Base-by-base conservation (phyloP, 345 rosid genomes). In the Turritis glabra region DNA sequence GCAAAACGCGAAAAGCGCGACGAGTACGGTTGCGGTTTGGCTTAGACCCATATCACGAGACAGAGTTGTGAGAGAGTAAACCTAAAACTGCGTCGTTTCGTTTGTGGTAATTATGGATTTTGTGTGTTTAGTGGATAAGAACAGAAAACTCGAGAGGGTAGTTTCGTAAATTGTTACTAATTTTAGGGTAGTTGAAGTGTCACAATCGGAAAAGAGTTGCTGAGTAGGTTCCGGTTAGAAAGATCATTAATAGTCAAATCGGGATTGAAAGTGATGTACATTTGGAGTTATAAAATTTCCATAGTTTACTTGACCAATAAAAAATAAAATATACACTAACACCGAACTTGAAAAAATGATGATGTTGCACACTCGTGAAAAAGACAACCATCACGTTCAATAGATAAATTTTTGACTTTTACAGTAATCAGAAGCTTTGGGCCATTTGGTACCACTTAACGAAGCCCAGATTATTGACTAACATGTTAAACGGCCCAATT, bases 21-120 rank as follows among this genome's bases (percentile, higher is more conserved):
- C 72, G 51, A 93, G 85, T 8, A 67, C 72, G 8, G 81, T 47
- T 29, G 69, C 83, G 19, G 83, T 74, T 83, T 67, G 81, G 71
- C 72, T 76, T 19, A 80, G 44, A 47, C 80, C 54, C 48, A 68
- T 76, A 23, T 13, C 40, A 21, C 13, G 62, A 17, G 18, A 54
- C 8, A 41, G 46, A 41, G 37, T n/a, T 5, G 44, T 10, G 53
- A 57, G 41, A 22, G 56, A 33, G 7, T 14, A 3, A 61, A 0
- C 10, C 17, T 17, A 23, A 58, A 58, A 67, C 68, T 48, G 47
- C 48, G 47, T 64, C 77, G 77, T 32, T 73, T 54, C 2, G 9
- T 26, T 41, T 13, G 53, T 27, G 3, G 37, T 35, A 7, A 27
- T 4, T 26, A 63, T n/a, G 71, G 29, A 19, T 23, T 17, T 73